phyloP scores from a whole-genome alignment of 2,329 filamentous ascomycete species.

The Pseudocercospora cruenta region DNA sequence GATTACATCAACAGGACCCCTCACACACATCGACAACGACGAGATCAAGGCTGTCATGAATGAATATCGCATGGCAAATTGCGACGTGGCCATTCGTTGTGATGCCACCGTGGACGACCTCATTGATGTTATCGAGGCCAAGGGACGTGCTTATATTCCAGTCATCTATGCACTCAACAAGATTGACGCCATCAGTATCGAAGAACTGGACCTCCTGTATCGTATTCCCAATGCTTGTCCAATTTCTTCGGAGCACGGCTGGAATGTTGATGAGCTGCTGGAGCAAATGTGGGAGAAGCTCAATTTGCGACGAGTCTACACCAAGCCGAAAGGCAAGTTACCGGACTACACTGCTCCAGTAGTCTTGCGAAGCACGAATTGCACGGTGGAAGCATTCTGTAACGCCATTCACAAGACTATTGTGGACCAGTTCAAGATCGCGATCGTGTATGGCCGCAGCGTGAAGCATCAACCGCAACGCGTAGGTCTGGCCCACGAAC shows the following conservation, averaged over 20 bases:
- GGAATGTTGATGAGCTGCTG: slow-evolving; percentile 96
- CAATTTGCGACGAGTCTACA: slow-evolving; percentile 88
- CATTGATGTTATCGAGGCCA: slow-evolving; percentile 94
- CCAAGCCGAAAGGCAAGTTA: slow-evolving; percentile 93
- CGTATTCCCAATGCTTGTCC: slow-evolving; percentile 95
- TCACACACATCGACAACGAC: slow-evolving; percentile 90
- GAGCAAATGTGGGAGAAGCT: slow-evolving; percentile 99
- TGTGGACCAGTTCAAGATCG: slow-evolving; percentile 90
- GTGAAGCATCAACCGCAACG: slow-evolving; percentile 98
- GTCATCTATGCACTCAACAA: slow-evolving; percentile 99
- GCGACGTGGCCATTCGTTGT: slow-evolving; percentile 95
- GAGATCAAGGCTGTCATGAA: slow-evolving; percentile 98
- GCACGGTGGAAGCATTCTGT: slow-evolving; percentile 97
- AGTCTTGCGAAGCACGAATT: slow-evolving; percentile 78
- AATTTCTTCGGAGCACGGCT: slow-evolving; percentile 92
- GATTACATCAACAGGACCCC: slow-evolving; percentile 90
- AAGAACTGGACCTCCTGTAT: slow-evolving; percentile 94
- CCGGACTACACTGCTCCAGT: slow-evolving; percentile 93
- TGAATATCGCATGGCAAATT: slow-evolving; percentile 95
- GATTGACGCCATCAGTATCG: slow-evolving; percentile 96
- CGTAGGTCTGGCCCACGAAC: slow-evolving; percentile 86
- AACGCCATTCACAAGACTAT: slow-evolving; percentile 97
- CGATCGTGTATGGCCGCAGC: slow-evolving; percentile 95
- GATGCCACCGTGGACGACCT: slow-evolving; percentile 97
- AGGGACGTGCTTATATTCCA: slow-evolving; percentile 94